Evolutionary conservation across 1,139 yeast genomes (phyloP), one percentile per base, ranked within the genome.

Genomic region (Nakaseomyces glabratus): DNA sequence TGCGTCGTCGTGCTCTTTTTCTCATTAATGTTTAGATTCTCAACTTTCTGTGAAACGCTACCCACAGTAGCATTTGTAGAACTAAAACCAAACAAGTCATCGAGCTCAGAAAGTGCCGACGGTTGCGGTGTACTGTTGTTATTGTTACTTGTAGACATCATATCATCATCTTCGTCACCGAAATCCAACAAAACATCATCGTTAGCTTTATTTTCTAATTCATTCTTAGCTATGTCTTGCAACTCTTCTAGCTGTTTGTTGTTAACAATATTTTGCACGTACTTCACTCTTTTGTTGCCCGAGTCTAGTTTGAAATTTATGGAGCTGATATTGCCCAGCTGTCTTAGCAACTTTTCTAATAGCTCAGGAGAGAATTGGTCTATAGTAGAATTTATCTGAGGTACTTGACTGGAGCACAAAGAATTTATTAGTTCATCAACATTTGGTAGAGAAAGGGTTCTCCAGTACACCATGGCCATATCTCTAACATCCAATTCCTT

Each of bases 401-500:
- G 94, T 38, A 81, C 62, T 42, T 72, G 73, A 8, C 76, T 66
- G 5, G 43, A 35, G 32, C 58, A 54, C 22, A 56, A 34, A 28
- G 51, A 48, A 20, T 48, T 40, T 21, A 54, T 42, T 20, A 55
- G 33, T 6, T 34, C 37, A 15, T 53, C 57, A 14, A 50, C 42
- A 33, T 48, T 42, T 37, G 73, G 76, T 19, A 80, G 64, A 0
- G 95, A 84, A 39, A 90, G 66, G 39, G 93, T 66, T 55, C 98
- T 76, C 97, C 97, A 90, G 61, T 86, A 90, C 35, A 90, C 72
- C 60, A 79, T 90, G 0, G 96, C 96, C 61, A 90, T 76, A 60
- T 90, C 98, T 51, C 97, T 73, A 25, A 90, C 82, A 58, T 90
- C 98, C 2, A 95, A 82, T 56, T 86, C 86, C 48, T 85, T 93